A percentile compares a stretch with the other conserved stretches of the same genome.
Conservation (phyloP, 2,329 filamentous ascomycete genomes). For the Fusarium sp. region DNA sequence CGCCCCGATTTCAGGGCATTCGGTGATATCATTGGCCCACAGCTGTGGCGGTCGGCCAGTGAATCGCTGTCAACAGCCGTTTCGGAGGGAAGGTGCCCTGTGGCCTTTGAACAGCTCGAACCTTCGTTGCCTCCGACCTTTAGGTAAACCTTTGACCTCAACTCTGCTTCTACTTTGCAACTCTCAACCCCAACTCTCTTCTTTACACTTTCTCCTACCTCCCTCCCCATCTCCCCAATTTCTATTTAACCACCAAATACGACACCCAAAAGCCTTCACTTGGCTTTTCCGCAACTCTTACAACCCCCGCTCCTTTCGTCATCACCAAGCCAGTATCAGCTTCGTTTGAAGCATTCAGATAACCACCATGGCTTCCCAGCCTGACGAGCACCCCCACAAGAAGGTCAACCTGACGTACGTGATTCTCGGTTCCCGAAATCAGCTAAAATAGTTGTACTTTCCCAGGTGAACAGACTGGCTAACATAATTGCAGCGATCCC, state of each 20-base stretch:
- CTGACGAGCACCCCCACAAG: conserved; percentile 70
- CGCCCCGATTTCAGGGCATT: conserved; percentile 46
- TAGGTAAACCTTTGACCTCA: conserved; percentile 20
- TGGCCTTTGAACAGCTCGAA: conserved; percentile 47
- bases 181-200: conserved; percentile 34
- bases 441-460: neutral
- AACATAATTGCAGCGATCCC: conserved; percentile 73
- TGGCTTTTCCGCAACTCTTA: conserved; percentile 40
- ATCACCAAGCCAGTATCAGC: conserved; percentile 41
- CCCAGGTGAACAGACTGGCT: conserved; percentile 46
- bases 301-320: conserved; percentile 41
- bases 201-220: conserved; percentile 1
- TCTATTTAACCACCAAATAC: conserved; percentile 11
- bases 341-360: conserved; percentile 45
- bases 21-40: conserved; percentile 52
- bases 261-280: conserved; percentile 26
- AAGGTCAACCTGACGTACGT: conserved; percentile 86
- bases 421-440: neutral
- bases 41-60: conserved; percentile 44
- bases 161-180: conserved; percentile 36
- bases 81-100: conserved; percentile 42
- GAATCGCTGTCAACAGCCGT: conserved; percentile 44
- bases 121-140: conserved; percentile 39
- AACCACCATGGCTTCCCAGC: conserved; percentile 76
- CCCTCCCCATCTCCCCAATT: conserved; percentile 3